These are phyloP conservation scores for Rubia yunnanensis DNA, from an alignment of 257 asterid genomes.

Conservation along the genomic window DNA sequence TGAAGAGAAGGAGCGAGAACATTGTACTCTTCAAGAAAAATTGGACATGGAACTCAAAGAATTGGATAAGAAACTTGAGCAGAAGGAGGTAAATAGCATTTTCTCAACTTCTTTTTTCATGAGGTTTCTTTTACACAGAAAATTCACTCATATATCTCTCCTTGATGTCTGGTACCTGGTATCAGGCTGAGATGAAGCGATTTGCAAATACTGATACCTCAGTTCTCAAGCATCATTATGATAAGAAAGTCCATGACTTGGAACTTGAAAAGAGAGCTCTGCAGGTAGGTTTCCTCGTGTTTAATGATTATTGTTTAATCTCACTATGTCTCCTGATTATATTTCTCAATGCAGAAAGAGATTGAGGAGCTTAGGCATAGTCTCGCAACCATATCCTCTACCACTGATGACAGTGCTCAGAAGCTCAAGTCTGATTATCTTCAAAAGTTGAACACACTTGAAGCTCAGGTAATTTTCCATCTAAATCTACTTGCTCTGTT, in stretches of 20 bases:
- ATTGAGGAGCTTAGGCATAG: slow-evolving; percentile 70
- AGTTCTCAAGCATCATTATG: slow-evolving; percentile 82
- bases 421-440: slow-evolving; percentile 88
- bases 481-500: slow-evolving; percentile 4
- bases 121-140: slow-evolving; percentile 1
- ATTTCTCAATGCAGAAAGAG: slow-evolving; percentile 57
- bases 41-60: slow-evolving; percentile 84
- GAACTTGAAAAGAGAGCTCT: slow-evolving; percentile 64
- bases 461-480: slow-evolving; percentile 50
- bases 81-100: slow-evolving; percentile 73
- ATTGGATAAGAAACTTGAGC: slow-evolving; percentile 75
- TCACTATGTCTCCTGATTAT: slow-evolving; percentile 12
- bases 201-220: slow-evolving; percentile 57
- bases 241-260: slow-evolving; percentile 84
- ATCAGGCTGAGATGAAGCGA: slow-evolving; percentile 88
- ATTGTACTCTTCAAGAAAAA: slow-evolving; percentile 84
- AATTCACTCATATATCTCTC: neutral
- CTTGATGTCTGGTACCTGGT: neutral
- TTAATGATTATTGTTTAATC: neutral
- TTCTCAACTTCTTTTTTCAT: neutral
- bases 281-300: slow-evolving; percentile 42
- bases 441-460: slow-evolving; percentile 87
- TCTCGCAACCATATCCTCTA: slow-evolving; percentile 56
- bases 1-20: slow-evolving; percentile 78
- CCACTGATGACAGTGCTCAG: slow-evolving; percentile 89